phyloP scores from a whole-genome alignment of 2,329 filamentous ascomycete genomes.

The Cordyceps javanica region DNA sequence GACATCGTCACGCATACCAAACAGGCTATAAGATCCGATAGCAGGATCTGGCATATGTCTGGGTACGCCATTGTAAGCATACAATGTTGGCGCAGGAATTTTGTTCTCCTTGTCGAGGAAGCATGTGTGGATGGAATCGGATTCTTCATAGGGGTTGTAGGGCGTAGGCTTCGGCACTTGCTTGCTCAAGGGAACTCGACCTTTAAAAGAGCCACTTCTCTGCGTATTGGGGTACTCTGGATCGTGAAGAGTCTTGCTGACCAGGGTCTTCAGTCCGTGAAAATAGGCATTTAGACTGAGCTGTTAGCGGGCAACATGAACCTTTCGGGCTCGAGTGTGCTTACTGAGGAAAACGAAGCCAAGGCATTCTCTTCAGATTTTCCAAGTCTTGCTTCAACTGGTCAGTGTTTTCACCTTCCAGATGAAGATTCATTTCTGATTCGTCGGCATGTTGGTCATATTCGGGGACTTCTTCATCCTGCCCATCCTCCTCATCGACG shows the following conservation, averaged over 20 bases:
- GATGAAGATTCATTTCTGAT: not conserved
- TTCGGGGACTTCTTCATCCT: slow-evolving; percentile 15
- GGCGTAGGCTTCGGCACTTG: slow-evolving; percentile 38
- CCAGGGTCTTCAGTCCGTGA: slow-evolving; percentile 66
- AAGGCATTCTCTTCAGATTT: slow-evolving; percentile 30
- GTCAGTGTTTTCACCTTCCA: slow-evolving; percentile 24
- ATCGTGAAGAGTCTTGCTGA: slow-evolving; percentile 55
- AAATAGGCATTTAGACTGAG: slow-evolving; percentile 73
- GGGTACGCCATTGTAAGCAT: slow-evolving; percentile 64
- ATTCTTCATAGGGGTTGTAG: slow-evolving; percentile 66
- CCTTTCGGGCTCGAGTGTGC: slow-evolving; percentile 12
- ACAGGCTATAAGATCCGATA: slow-evolving; percentile 67
- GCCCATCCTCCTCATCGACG: slow-evolving; percentile 6
- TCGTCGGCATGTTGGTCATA: slow-evolving; percentile 12
- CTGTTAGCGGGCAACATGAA: not conserved
- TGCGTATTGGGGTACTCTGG: slow-evolving; percentile 63
- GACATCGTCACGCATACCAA: slow-evolving; percentile 70
- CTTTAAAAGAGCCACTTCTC: not conserved
- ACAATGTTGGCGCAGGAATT: slow-evolving; percentile 54
- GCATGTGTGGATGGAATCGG: slow-evolving; percentile 51
- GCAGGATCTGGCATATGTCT: slow-evolving; percentile 71
- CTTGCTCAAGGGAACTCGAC: not conserved
- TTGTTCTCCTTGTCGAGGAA: slow-evolving; percentile 56
- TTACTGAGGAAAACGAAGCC: slow-evolving; percentile 35
- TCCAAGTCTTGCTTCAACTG: slow-evolving; percentile 24